Conservation (phyloP, 768 basidiomycete genomes). For the Suillus decipiens region DNA sequence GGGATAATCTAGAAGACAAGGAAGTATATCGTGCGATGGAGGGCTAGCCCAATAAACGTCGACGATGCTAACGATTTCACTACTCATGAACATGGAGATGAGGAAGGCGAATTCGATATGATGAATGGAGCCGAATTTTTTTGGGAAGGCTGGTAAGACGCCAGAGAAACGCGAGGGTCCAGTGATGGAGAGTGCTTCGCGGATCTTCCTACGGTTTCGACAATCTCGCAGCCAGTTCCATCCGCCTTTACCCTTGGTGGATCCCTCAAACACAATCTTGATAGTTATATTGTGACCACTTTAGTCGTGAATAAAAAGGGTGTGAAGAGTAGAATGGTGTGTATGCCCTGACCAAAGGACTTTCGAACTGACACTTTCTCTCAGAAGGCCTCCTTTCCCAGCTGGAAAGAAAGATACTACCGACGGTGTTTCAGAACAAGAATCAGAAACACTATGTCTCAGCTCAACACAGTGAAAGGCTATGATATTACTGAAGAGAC, state of each 20-base stretch:
- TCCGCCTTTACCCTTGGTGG: slow-evolving; percentile 48
- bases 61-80: slow-evolving; percentile 39
- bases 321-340: slow-evolving; percentile 46
- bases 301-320: slow-evolving; percentile 42
- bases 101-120: slow-evolving; percentile 37
- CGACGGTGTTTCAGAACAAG: slow-evolving; percentile 31
- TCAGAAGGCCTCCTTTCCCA: slow-evolving; percentile 42
- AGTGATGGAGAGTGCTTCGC: slow-evolving; percentile 12
- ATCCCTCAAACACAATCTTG: slow-evolving; percentile 63
- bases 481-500: slow-evolving; percentile 34
- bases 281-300: slow-evolving; percentile 59
- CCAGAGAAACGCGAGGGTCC: not conserved
- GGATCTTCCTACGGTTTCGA: slow-evolving; percentile 19
- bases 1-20: slow-evolving; percentile 61
- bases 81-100: slow-evolving; percentile 20
- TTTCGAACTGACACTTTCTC: slow-evolving; percentile 9
- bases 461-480: slow-evolving; percentile 56
- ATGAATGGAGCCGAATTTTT: slow-evolving; percentile 26
- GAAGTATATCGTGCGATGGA: slow-evolving; percentile 55
- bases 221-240: slow-evolving; percentile 17
- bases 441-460: slow-evolving; percentile 68
- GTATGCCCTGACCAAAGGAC: slow-evolving; percentile 20
- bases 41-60: slow-evolving; percentile 49
- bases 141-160: not conserved
- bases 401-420: slow-evolving; percentile 48